Conservation (phyloP, 352 stramenopile species). For the Globisporangium viniferum region DNA sequence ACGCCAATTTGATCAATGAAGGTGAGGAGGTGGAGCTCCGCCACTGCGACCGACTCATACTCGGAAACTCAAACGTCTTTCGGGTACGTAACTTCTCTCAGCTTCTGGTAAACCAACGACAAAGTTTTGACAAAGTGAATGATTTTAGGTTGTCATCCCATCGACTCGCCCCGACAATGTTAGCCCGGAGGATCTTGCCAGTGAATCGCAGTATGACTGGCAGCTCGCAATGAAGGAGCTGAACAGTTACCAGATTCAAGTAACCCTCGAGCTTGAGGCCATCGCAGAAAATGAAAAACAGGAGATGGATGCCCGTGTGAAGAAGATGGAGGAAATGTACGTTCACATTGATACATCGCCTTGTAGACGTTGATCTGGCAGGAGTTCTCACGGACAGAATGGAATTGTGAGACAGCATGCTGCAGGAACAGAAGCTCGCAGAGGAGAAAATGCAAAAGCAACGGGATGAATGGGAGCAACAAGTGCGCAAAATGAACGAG, state of each 20-base stretch:
- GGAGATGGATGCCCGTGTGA: conserved; percentile 73
- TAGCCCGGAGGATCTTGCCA: conserved; percentile 28
- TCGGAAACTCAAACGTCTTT: conserved; percentile 80
- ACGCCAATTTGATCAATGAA: conserved; percentile 48
- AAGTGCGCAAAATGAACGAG: conserved; percentile 66
- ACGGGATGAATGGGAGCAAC: conserved; percentile 64
- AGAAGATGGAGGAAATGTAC: conserved; percentile 73
- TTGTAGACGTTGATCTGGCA: background rate
- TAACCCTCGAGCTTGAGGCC: conserved; percentile 49
- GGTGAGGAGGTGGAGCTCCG: conserved; percentile 31
- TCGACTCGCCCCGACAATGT: conserved; percentile 25
- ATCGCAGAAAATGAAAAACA: conserved; percentile 65
- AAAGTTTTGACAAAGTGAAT: background rate
- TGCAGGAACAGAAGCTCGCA: conserved; percentile 44
- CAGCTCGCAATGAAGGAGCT: conserved; percentile 81
- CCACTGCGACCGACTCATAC: conserved; percentile 68
- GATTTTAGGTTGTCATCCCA: conserved; percentile 49
- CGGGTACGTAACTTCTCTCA: conserved; percentile 25
- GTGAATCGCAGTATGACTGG: conserved; percentile 66
- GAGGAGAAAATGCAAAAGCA: conserved; percentile 67
- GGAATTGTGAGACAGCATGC: conserved; percentile 32
- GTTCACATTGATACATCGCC: conserved; percentile 1
- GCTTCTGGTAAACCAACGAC: background rate
- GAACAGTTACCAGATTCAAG: conserved; percentile 68
- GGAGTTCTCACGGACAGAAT: background rate